Evolutionary conservation across 2,329 filamentous ascomycete species (phyloP), one percentile per base, ranked within the genome.

Genomic region (Pseudocercospora fuligena): DNA sequence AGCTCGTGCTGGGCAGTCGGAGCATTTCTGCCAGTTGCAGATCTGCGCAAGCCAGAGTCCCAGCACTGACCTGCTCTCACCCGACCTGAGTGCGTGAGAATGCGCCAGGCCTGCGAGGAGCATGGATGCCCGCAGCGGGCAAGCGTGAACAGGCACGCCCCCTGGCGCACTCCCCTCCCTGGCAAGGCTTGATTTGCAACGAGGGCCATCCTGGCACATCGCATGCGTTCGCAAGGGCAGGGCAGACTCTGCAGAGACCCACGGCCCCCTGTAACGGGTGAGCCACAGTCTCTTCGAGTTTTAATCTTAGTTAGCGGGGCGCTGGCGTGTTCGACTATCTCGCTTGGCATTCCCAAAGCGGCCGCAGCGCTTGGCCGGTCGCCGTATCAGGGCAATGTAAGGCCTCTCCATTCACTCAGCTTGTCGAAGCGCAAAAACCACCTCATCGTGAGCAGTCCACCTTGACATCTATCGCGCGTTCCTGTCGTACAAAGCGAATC

Each of bases 21-120:
- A 66, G 64, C 64, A 63, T 66, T 66, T 66, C 40, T 62, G 60
- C 64, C 59, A 66, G 36, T 62, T 19, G 59, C 40, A 61, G 63
- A 66, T 62, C 53, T 54, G 47, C 31, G 51, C 64, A 59, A 53
- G 64, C 60, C 64, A 59, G 64, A 54, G 46, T 49, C 29, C 57
- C 64, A 53, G 60, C 64, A 62, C 43, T 47, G 59, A 62, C 51
- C 51, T 56, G 51, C 16, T 25, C 51, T 27, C 23, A 56, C 51
- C 51, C 51, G 51, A 25, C 51, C 12, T 56, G 51, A 31, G 14
- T 6, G 36, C 16, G 2, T 36, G 33, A 40, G 25, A 31, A 54
- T 23, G 49, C 25, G 49, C 49, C 49, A 54, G 21, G 16, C 11
- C 49, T 53, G 49, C 49, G 49, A 46, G 40, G 40, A 19, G 43